Evolutionary conservation across 768 basidiomycete species (phyloP), one percentile per base, ranked within the genome.

Genomic region (Rhizopogon vulgaris): DNA sequence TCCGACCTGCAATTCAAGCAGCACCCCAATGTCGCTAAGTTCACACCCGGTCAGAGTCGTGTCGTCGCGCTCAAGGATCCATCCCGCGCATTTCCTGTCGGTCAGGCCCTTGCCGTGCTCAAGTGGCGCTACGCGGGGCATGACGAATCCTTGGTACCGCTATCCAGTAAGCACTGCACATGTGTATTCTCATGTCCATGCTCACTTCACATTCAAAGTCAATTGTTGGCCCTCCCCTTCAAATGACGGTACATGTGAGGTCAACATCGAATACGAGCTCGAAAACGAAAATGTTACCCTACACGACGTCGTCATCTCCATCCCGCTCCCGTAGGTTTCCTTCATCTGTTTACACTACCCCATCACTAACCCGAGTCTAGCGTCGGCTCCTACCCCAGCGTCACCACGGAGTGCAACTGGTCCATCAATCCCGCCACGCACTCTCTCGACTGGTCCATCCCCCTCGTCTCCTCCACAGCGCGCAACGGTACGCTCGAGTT

Each of bases 151-250:
- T 80, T 87, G 56, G 86, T 96, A 4, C 96, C 95, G 3, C 69
- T 99, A 56, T 89, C 90, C 18, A 90, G 94, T 96, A 68, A 70
- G 88, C 73, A 27, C 41, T 25, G 48, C n/a, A 24, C 39, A 30
- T 47, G 18, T 27, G 9, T 59, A 41, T 30, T 22, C 41, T 46
- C 4, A 42, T 36, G 12, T 32, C 9, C 22, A 10, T 1, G 12
- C 12, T 41, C 6, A 37, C 52, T 57, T 11, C 17, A 1, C 43
- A 22, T 1, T 46, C 28, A 17, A 57, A 94, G 94, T 99, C 67
- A 99, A 92, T 64, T 94, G 92, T 70, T 98, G 94, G 94, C 96
- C 94, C 11, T 85, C 92, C 11, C 87, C 90, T 6, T 85, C 89
- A 37, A 91, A 90, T 60, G 87, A 92, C 55, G 93, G 93, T n/a